Percentiles rank a stretch among this genome's conserved stretches.
phyloP scores from a whole-genome alignment of 441 rosid species.

The Theobroma grandiflorum region DNA sequence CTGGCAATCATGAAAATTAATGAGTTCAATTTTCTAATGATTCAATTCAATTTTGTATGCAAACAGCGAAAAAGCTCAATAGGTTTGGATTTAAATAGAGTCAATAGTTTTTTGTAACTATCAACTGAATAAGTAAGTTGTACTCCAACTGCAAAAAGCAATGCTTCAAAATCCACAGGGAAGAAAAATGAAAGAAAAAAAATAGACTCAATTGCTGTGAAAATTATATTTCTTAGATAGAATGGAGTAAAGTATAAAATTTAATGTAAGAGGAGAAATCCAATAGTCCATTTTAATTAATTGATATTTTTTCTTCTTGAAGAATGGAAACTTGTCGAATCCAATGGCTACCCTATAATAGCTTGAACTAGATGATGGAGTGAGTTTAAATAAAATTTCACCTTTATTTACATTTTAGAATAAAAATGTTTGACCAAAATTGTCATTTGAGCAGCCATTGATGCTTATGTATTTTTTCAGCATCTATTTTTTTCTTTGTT shows the following conservation, averaged over 20 bases:
- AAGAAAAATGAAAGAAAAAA: neutral
- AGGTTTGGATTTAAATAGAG: neutral
- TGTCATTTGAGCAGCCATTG: neutral
- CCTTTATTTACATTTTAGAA: neutral
- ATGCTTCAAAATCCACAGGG: neutral
- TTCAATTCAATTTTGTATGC: constrained; percentile 9
- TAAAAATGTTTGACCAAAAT: neutral
- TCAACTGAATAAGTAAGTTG: neutral
- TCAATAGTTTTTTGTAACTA: neutral
- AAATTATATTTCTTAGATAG: neutral
- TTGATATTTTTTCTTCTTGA: neutral
- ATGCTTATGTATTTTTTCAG: too few relatives aligned
- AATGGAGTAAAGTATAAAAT: neutral
- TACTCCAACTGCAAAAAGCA: neutral
- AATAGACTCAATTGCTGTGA: neutral
- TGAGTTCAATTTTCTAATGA: neutral
- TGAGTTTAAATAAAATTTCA: neutral
- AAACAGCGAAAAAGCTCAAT: neutral
- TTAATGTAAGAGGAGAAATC: too few relatives aligned
- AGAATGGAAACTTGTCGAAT: neutral
- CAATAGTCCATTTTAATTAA: neutral
- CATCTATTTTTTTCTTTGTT: neutral
- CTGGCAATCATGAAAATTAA: constrained; percentile 1
- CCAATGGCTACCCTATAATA: neutral
- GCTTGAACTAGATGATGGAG: constrained; percentile 10